Conservation (phyloP, 768 basidiomycete species). For the Cystofilobasidium bisporidii region DNA sequence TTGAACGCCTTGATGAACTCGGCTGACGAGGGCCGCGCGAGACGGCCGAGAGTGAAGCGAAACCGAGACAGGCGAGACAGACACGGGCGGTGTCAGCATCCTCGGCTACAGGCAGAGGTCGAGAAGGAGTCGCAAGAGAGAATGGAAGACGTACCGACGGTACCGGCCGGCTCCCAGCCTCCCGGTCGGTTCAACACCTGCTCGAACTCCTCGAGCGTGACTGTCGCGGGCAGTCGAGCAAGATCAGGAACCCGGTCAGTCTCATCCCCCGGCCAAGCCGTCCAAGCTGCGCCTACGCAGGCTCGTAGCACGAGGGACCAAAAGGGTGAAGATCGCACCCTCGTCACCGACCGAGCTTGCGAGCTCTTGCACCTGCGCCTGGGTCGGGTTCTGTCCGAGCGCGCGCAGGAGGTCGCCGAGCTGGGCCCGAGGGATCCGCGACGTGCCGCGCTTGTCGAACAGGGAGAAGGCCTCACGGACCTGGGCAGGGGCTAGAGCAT, state of each 20-base stretch:
- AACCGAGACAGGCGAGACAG: background rate
- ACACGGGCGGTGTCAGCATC: too few relatives aligned
- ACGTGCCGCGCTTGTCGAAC: constrained; percentile 93
- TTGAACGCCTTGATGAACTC: constrained; percentile 99
- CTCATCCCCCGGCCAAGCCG: background rate
- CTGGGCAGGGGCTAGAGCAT: constrained; percentile 6
- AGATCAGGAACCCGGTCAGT: background rate
- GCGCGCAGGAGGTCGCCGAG: constrained; percentile 88
- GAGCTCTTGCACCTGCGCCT: constrained; percentile 86
- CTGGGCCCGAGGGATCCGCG: constrained; percentile 73
- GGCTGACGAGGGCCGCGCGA: constrained; percentile 48
- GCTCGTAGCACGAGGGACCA: too few relatives aligned
- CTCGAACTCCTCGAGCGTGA: background rate
- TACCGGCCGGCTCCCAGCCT: background rate
- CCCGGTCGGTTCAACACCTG: background rate
- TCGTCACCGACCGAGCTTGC: constrained; percentile 59
- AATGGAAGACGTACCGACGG: background rate
- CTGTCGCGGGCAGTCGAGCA: background rate
- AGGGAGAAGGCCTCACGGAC: constrained; percentile 77
- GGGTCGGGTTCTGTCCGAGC: constrained; percentile 97
- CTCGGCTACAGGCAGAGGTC: too few relatives aligned
- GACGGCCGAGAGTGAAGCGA: background rate
- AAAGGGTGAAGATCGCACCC: constrained; percentile 5
- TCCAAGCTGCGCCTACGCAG: background rate
- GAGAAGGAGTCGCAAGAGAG: constrained; percentile 6